Percentiles rank a stretch among this genome's conserved stretches.
phyloP scores from a whole-genome alignment of 768 basidiomycete genomes.

The Phanerodontia chrysosporium region DNA sequence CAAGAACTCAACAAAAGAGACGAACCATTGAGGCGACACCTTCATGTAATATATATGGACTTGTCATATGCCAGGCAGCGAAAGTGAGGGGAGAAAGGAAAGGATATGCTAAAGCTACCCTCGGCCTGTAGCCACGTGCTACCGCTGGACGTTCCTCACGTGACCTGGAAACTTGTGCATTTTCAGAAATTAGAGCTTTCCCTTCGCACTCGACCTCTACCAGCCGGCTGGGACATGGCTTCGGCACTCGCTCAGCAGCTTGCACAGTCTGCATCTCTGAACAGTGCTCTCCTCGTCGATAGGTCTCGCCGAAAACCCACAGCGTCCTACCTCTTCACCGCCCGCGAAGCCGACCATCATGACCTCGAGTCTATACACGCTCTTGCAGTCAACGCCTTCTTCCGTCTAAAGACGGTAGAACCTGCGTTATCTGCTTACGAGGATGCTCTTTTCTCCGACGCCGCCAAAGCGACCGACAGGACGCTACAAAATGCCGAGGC shows the following conservation, averaged over 20 bases:
- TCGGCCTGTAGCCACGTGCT: too few species aligned
- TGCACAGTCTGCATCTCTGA: conserved; percentile 73
- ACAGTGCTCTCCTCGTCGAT: conserved; percentile 67
- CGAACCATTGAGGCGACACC: too few species aligned
- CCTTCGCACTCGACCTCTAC: too few species aligned
- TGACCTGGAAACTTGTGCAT: too few species aligned
- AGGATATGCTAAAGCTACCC: too few species aligned
- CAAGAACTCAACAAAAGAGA: too few species aligned
- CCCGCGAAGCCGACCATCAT: conserved; percentile 75
- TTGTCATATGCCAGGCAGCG: too few species aligned
- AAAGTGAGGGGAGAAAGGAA: too few species aligned
- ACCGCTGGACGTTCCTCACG: too few species aligned
- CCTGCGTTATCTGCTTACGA: conserved; percentile 58
- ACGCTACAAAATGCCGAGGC: conserved; percentile 66
- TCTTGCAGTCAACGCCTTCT: conserved; percentile 72
- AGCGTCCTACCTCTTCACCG: conserved; percentile 87
- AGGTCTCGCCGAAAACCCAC: conserved; percentile 55
- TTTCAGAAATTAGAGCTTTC: too few species aligned
- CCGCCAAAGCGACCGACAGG: conserved; percentile 70
- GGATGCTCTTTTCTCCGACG: conserved; percentile 73
- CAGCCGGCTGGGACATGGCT: conserved; percentile 34
- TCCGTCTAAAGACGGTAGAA: conserved; percentile 64
- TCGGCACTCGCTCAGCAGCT: conserved; percentile 83
- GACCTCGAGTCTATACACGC: conserved; percentile 86
- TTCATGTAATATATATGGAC: too few species aligned